Base-by-base conservation (phyloP, 768 basidiomycete species). In the Crucibulum laeve region DNA sequence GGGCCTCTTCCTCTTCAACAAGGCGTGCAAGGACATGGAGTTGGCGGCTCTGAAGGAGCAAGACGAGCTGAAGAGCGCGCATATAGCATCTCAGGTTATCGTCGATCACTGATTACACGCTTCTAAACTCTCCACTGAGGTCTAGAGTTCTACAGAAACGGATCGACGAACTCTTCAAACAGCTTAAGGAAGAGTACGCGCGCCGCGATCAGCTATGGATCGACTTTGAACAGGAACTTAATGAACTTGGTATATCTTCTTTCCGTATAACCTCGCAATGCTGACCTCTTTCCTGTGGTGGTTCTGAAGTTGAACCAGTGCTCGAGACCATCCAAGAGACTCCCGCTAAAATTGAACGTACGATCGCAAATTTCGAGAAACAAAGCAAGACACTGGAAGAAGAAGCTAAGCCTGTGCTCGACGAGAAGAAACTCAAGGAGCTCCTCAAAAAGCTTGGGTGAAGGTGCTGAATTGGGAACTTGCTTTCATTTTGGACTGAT, bases 21-120 rank as follows among this genome's bases (percentile, higher is more conserved):
- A 71, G 14, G 75, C 70, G 17, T 74, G 79, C 57, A 78, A 76
- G 53, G 65, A 64, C 8, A 60, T 74, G 38, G 85, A 87, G 54
- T 52, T 56, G 1, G 53, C 69, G 14, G 60, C 64, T 13, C 62
- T 75, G 23, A 62, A 60, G 25, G 73, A 77, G 46, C 62, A 77
- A 45, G 64, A 70, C 43, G 65, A 70, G 17, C 44, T 77, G 15
- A 63, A 61, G 48, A 53, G 63, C 7, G 60, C 63, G 22, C 71
- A 70, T 44, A 42, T 56, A 15, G 61, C 61, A 6, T 66, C 70
- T 19, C 67, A 79, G 67, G 81, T 77, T 51, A 46, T 65, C 61
- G 42, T 23, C 28, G 13, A 23, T 39, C 34, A 15, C n/a, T 23
- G 42, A 36, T 34, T 35, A 13, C 34, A 44, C 21, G 38, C 36